Conservation (phyloP, 192 early-diverging fungal genomes). For the Anaeromyces robustus region DNA sequence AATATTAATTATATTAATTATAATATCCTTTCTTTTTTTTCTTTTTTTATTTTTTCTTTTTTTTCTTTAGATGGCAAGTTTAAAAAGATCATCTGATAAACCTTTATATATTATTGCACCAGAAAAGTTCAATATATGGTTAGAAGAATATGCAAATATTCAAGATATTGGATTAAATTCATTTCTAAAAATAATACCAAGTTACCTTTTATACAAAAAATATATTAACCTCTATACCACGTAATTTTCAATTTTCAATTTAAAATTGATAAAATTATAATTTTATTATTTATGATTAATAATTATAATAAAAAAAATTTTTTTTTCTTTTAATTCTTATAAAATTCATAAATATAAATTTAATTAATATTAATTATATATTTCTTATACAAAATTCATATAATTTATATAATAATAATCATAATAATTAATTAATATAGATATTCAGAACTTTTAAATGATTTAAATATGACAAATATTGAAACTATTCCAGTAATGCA, state of each 20-base stretch:
- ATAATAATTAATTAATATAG: background rate
- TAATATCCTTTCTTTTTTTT: no score
- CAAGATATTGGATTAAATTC: conserved; percentile 40
- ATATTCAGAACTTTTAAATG: background rate
- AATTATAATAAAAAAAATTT: no score
- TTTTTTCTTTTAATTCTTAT: no score
- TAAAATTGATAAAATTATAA: no score
- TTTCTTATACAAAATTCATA: no score
- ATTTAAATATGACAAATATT: conserved; percentile 36
- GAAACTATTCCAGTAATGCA: conserved; percentile 62
- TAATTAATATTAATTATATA: no score
- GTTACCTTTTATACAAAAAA: conserved; percentile 35
- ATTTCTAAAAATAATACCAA: conserved; percentile 8
- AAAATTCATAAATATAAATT: no score
- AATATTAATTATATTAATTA: no score
- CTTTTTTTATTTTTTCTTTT: no score
- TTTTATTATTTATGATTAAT: no score
- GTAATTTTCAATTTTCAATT: no score
- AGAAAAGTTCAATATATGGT: conserved; percentile 28
- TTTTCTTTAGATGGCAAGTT: background rate
- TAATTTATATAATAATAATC: no score
- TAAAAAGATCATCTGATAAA: background rate
- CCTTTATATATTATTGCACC: conserved; percentile 32
- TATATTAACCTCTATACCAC: background rate
- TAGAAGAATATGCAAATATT: conserved; percentile 49